Conservation (phyloP, 2,329 filamentous ascomycete genomes). For the Piedraia hortae region DNA sequence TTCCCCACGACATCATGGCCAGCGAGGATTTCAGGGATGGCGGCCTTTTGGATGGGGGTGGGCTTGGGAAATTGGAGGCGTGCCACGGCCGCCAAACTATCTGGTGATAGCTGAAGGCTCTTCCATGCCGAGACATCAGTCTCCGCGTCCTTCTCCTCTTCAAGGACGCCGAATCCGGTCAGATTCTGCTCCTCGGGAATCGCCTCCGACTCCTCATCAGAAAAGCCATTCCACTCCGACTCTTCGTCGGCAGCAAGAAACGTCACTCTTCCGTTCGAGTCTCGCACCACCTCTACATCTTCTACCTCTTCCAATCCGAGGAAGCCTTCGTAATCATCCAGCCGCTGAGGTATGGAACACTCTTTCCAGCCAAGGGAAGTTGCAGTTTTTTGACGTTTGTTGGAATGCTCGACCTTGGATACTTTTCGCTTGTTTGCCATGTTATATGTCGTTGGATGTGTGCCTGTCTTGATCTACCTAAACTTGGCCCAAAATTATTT, state of each 20-base stretch:
- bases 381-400: no score
- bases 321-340: constrained; percentile 82
- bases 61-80: constrained; percentile 57
- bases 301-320: constrained; percentile 66
- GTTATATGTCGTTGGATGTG: no score
- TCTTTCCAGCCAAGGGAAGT: constrained; percentile 36
- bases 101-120: constrained; percentile 41
- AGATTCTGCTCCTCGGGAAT: constrained; percentile 6
- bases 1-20: constrained; percentile 89
- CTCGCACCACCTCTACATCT: constrained; percentile 56
- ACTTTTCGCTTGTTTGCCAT: no score
- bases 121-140: constrained; percentile 58
- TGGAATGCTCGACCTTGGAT: constrained; percentile 17
- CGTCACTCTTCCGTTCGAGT: constrained; percentile 22
- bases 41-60: constrained; percentile 49
- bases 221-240: constrained; percentile 38
- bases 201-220: constrained; percentile 10
- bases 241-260: constrained; percentile 14
- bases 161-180: constrained; percentile 22
- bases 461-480: no score
- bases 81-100: constrained; percentile 44
- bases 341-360: constrained; percentile 41
- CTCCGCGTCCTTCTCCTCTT: constrained; percentile 27
- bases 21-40: constrained; percentile 57
- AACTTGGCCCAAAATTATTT: no score